Percentiles rank a stretch among this genome's conserved stretches.
Evolutionary conservation across 805 yeast species (phyloP).

Genomic region (Lipomyces kockii): DNA sequence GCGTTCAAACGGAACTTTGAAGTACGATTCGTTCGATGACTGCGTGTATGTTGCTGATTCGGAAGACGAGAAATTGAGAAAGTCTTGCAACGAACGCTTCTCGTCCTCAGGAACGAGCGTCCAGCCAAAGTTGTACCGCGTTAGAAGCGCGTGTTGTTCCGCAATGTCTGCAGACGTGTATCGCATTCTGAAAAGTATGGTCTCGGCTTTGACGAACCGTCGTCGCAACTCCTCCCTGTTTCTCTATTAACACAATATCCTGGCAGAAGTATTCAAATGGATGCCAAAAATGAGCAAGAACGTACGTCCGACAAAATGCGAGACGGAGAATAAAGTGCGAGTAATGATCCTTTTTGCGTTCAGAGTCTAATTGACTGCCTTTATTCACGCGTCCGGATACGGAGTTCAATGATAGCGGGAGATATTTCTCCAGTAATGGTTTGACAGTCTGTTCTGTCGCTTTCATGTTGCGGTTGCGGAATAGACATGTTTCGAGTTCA

Average conservation of each 20-base stretch:
- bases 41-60: conserved; percentile 43
- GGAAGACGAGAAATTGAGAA: conserved; percentile 60
- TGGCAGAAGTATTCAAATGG: background rate
- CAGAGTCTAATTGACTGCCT: conserved; percentile 49
- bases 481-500: conserved; percentile 77
- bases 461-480: conserved; percentile 63
- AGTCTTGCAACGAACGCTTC: conserved; percentile 53
- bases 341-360: conserved; percentile 86
- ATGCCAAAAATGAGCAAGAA: background rate
- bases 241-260: conserved; percentile 35
- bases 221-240: conserved; percentile 71
- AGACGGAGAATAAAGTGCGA: conserved; percentile 87
- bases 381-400: conserved; percentile 39
- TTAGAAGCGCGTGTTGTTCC: conserved; percentile 68
- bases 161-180: conserved; percentile 62
- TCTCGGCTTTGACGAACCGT: conserved; percentile 78
- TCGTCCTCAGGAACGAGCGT: conserved; percentile 68
- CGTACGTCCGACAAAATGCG: conserved; percentile 73
- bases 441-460: conserved; percentile 70
- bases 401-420: conserved; percentile 65
- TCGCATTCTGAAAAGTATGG: conserved; percentile 72
- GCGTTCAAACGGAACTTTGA: conserved; percentile 85
- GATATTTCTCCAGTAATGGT: conserved; percentile 63
- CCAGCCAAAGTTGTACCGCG: conserved; percentile 70
- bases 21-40: conserved; percentile 57